Percentiles rank a stretch among this genome's conserved stretches.
Conservation (phyloP, 805 yeast genomes). For the Lachancea dasiensis region DNA sequence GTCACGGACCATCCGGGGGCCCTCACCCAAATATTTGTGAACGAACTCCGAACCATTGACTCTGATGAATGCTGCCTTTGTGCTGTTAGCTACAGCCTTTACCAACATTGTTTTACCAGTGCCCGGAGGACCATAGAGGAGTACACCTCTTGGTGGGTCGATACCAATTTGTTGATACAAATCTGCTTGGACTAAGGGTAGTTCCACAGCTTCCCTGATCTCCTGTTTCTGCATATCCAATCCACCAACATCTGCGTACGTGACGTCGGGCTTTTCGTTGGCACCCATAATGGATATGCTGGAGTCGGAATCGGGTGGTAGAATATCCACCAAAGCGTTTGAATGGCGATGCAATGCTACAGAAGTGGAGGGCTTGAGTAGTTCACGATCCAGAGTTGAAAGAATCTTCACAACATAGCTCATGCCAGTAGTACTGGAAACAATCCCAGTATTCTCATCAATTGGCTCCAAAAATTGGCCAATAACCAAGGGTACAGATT, state of each 20-base stretch:
- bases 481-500: slow-evolving; percentile 94
- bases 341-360: slow-evolving; percentile 98
- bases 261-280: slow-evolving; percentile 84
- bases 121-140: slow-evolving; percentile 99
- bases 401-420: slow-evolving; percentile 93
- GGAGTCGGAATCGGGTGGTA: slow-evolving; percentile 98
- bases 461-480: slow-evolving; percentile 98
- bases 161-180: slow-evolving; percentile 96
- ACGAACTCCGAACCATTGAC: slow-evolving; percentile 98
- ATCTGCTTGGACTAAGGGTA: slow-evolving; percentile 94
- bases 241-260: slow-evolving; percentile 98
- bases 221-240: slow-evolving; percentile 99
- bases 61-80: slow-evolving; percentile 93
- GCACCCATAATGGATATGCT: slow-evolving; percentile 92
- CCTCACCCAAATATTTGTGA: slow-evolving; percentile 97
- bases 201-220: slow-evolving; percentile 96
- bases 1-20: slow-evolving; percentile 99
- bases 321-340: slow-evolving; percentile 91
- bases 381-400: slow-evolving; percentile 90
- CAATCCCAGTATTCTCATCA: slow-evolving; percentile 94
- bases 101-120: slow-evolving; percentile 99
- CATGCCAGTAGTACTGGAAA: slow-evolving; percentile 95
- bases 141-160: slow-evolving; percentile 97
- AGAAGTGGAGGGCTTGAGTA: slow-evolving; percentile 88
- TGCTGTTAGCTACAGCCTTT: slow-evolving; percentile 95